Evolutionary conservation across 129 eudicot species (phyloP), one percentile per base, ranked within the genome.

Genomic region (Smallanthus sonchifolius): DNA sequence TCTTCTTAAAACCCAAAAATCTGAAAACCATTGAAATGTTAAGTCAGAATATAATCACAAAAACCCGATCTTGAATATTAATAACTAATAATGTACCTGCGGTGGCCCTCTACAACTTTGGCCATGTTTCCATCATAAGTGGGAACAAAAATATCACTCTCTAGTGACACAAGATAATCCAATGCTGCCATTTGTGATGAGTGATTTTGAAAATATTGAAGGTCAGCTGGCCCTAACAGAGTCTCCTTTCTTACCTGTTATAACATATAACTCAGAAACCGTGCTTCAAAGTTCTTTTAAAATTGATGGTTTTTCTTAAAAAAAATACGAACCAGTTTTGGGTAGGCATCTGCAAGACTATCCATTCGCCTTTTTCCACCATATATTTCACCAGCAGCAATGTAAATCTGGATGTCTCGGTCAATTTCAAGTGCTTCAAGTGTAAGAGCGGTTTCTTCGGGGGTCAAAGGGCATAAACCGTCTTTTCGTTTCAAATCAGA

Each of bases 121-220:
- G 98, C 99, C 99, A 95, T 95, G 77, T 95, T 95, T 35, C 99
- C 99, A 77, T 91, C 99, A 74, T 95, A 95, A 17, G 99, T 95
- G 14, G 99, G 99, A 62, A 95, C 94, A 73, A 95, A 95, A 45
- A 95, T 87, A 73, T 95, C 99, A 55, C 99, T 95, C 89, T 95
- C 99, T 57, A 95, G 60, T 49, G 99, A 83, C 77, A 95, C 99
- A 67, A 95, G 91, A 77, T 95, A 95, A 66, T 94, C 98, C 77
- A 94, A 74, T 44, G 98, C 98, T 6, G 98, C 98, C 98, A 94
- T 94, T 65, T 95, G 99, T n/a, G 99, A 95, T 0, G 99, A 91
- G 66, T 95, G 97, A 68, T 95, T 95, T 78, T 91, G 96, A 40
- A 95, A 95, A 76, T 80, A 88, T 65, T 86, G 85, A 75, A 95